Evolutionary conservation across 306 rosid genomes (phyloP), one percentile per base, ranked within the genome.

Genomic region (Cucurbita argyrosperma): DNA sequence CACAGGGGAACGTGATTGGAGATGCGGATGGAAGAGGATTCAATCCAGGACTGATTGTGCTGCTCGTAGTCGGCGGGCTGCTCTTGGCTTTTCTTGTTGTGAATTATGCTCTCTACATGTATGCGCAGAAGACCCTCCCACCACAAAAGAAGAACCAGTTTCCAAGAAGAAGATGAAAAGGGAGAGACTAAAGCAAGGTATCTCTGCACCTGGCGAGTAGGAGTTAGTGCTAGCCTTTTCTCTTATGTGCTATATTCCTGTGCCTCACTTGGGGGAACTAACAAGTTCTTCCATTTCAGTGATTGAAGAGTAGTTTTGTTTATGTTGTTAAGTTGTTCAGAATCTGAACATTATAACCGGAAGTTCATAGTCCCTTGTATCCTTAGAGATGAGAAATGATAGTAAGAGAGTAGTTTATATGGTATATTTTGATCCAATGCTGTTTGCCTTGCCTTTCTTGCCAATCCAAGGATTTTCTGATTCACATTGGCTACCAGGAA

Each of bases 171-270:
- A 94, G 89, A 86, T 94, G 87, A 91, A 86, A 70, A 94, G 43
- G 81, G 99, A 94, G 85, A 88, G 88, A 80, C 87, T 94, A 88
- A 94, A 82, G 90, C 97, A 94, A 85, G 99, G 99, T 16, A 80
- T 91, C 67, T 91, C 99, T 72, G 97, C 96, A 59, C 99, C 99
- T 8, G 99, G 99, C 78, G 99, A 91, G 83, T 94, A 87, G 80
- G 12, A 21, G 57, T 59, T 26, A 12, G 40, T 26, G 3, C 16
- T 57, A 57, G 18, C 14, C 45, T 69, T 23, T 68, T 50, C n/a
- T 15, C 60, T 30, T 51, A 50, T 51, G 60, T 30, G 19, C 1
- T 14, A 40, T 23, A 35, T 19, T 23, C 13, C 16, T 68, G 39
- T 38, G 3, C n/a, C 5, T 35, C 2, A 5, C 13, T 69, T 69